phyloP scores from a whole-genome alignment of 2,329 filamentous ascomycete genomes.

The Scleromitrula shiraiana region DNA sequence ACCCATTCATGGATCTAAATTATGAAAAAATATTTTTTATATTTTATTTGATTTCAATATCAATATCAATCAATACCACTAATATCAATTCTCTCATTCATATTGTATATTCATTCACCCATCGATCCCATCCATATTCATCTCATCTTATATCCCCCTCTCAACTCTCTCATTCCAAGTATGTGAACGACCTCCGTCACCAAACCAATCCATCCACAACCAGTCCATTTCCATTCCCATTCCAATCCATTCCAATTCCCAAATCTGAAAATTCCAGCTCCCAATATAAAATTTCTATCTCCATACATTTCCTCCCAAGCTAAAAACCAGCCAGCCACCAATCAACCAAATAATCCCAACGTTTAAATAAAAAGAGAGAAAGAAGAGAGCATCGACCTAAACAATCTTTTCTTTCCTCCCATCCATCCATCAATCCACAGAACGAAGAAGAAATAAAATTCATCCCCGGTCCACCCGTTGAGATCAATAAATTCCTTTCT shows the following conservation, averaged over 20 bases:
- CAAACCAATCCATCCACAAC: neutral
- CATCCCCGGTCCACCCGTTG: slow-evolving; percentile 7
- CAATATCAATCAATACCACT: no score
- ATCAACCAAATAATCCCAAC: no score
- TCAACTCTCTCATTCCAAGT: neutral
- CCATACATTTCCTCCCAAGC: no score
- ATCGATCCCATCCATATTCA: neutral
- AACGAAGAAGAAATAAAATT: slow-evolving; percentile 2
- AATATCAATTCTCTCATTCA: slow-evolving; percentile 8
- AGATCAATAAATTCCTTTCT: neutral
- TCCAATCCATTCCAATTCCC: neutral
- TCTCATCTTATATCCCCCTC: neutral
- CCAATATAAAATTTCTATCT: no score
- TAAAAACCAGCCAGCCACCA: no score
- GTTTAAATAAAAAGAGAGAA: neutral
- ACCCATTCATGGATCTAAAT: no score
- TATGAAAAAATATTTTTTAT: no score
- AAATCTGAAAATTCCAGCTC: neutral
- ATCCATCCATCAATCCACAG: neutral
- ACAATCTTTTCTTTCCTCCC: no score
- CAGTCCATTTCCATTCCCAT: neutral
- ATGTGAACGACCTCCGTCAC: no score
- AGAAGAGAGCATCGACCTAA: no score
- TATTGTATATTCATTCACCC: slow-evolving; percentile 3
- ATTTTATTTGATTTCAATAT: no score